A percentile compares a stretch with the other conserved stretches of the same genome.
Evolutionary conservation across 257 asterid genomes (phyloP).

Genomic region (Oldenlandia corymbosa): DNA sequence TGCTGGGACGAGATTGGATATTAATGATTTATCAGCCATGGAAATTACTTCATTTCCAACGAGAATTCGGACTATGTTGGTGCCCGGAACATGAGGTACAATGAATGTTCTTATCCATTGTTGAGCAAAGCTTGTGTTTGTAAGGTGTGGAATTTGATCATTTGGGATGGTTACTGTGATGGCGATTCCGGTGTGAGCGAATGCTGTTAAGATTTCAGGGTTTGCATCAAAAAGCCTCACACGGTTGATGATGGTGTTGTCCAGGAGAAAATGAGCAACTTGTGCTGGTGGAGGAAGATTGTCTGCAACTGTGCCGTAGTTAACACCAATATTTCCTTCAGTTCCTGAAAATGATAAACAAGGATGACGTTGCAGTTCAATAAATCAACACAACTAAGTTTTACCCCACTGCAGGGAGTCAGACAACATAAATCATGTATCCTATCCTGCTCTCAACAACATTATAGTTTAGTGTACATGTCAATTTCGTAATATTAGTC

Average conservation of each 20-base stretch:
- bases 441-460: too few relatives aligned
- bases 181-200: slow-evolving; percentile 49
- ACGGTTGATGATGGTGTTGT: slow-evolving; percentile 47
- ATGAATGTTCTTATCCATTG: slow-evolving; percentile 47
- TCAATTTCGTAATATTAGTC: background rate
- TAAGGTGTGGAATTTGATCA: slow-evolving; percentile 43
- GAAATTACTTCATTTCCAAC: slow-evolving; percentile 63
- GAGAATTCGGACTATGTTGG: slow-evolving; percentile 53
- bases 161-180: slow-evolving; percentile 45
- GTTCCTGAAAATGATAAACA: slow-evolving; percentile 28
- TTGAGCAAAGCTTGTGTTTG: slow-evolving; percentile 33
- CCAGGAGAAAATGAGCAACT: slow-evolving; percentile 47
- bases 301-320: slow-evolving; percentile 41
- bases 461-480: background rate
- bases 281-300: slow-evolving; percentile 46
- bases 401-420: too few relatives aligned
- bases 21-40: slow-evolving; percentile 38
- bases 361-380: too few relatives aligned
- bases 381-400: too few relatives aligned
- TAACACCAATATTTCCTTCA: slow-evolving; percentile 38
- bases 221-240: slow-evolving; percentile 55
- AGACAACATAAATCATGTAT: too few relatives aligned
- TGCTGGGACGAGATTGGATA: slow-evolving; percentile 53
- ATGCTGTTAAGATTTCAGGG: slow-evolving; percentile 49
- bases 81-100: slow-evolving; percentile 35